Percentiles rank a stretch among this genome's conserved stretches.
Conservation (phyloP, 2,329 filamentous ascomycete genomes). For the Akanthomyces dipterigenus region DNA sequence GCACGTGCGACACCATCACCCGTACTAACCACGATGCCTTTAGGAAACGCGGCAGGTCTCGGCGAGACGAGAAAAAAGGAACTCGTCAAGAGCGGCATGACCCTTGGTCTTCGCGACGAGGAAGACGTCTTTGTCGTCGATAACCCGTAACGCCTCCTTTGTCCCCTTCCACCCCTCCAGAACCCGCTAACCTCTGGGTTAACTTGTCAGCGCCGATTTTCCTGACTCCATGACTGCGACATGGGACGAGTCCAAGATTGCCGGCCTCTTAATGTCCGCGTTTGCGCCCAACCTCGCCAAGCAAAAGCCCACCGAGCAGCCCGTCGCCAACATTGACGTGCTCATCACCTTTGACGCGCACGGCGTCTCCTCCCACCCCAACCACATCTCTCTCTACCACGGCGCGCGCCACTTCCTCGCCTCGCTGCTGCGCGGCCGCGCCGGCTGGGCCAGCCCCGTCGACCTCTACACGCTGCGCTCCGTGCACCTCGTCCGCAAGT, state of each 20-base stretch:
- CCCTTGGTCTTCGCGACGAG: constrained; percentile 65
- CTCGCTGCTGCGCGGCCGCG: constrained; percentile 54
- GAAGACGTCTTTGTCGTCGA: constrained; percentile 85
- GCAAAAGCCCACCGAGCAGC: constrained; percentile 26
- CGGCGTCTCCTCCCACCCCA: constrained; percentile 84
- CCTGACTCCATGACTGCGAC: constrained; percentile 79
- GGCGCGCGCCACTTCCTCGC: constrained; percentile 70
- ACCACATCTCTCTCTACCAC: constrained; percentile 84
- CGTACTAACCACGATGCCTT: neutral
- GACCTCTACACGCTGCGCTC: constrained; percentile 79
- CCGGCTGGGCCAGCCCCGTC: constrained; percentile 65
- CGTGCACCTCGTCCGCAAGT: constrained; percentile 72
- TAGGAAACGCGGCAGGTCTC: constrained; percentile 79
- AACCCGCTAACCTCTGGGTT: neutral
- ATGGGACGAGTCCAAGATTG: constrained; percentile 69
- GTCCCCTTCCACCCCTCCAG: neutral
- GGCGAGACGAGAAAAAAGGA: constrained; percentile 79
- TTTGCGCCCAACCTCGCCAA: constrained; percentile 61
- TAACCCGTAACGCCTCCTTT: constrained; percentile 50
- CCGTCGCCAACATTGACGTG: constrained; percentile 60
- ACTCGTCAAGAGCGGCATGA: constrained; percentile 69
- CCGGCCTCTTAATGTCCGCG: constrained; percentile 60
- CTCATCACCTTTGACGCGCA: constrained; percentile 83
- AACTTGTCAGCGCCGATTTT: constrained; percentile 48
- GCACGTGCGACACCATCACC: too few species aligned